Conservation (phyloP, 2,329 filamentous ascomycete species). For the Phaeosphaeriaceae sp. region DNA sequence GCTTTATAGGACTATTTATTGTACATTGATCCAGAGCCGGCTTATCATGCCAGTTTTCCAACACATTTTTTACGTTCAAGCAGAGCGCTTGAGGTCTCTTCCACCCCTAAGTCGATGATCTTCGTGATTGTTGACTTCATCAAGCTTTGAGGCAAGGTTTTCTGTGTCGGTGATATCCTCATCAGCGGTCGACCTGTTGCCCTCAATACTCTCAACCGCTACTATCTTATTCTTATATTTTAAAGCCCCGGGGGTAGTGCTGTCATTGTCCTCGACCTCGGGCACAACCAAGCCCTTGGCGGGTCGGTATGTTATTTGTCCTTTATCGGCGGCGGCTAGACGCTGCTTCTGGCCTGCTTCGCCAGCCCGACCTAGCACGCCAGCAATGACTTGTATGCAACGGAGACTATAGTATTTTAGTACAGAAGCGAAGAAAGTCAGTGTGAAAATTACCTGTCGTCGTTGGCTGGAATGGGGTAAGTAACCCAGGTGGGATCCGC, state of each 20-base stretch:
- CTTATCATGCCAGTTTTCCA: no score
- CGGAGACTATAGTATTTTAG: conserved; percentile 67
- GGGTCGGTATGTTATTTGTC: conserved; percentile 65
- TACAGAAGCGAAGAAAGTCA: background rate
- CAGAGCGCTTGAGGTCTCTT: conserved; percentile 24
- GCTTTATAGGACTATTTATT: conserved; percentile 3
- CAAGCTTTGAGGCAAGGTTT: conserved; percentile 29
- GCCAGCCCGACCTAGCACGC: conserved; percentile 83
- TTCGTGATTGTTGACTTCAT: conserved; percentile 30
- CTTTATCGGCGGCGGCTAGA: conserved; percentile 65
- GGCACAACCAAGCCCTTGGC: conserved; percentile 28
- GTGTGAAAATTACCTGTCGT: conserved; percentile 73
- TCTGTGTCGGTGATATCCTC: conserved; percentile 20
- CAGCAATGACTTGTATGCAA: conserved; percentile 79
- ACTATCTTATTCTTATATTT: no score
- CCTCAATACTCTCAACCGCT: background rate
- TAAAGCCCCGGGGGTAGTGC: background rate
- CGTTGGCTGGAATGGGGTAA: conserved; percentile 95
- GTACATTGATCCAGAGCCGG: background rate
- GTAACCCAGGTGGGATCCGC: conserved; percentile 92
- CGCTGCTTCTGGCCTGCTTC: conserved; percentile 75
- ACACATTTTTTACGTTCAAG: conserved; percentile 7
- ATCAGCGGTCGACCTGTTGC: background rate
- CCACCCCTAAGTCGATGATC: conserved; percentile 31
- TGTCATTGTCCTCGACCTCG: conserved; percentile 4